Percentiles rank a stretch among this genome's conserved stretches.
Conservation (phyloP, 352 stramenopile species). For the Pythium aquatile region DNA sequence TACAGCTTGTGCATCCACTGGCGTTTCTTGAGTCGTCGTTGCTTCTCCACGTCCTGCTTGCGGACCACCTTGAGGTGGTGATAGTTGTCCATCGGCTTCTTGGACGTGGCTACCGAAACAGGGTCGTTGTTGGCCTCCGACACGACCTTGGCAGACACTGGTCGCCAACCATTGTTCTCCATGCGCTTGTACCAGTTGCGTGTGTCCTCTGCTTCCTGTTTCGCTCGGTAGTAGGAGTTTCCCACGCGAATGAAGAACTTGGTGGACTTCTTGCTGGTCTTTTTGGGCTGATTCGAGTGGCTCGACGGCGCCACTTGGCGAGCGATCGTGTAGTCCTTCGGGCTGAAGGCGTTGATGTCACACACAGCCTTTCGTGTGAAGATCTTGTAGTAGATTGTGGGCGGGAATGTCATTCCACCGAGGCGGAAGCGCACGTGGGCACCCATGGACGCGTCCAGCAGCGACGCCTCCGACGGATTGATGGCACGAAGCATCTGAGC, state of each 20-base stretch:
- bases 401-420: conserved; percentile 83
- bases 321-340: conserved; percentile 81
- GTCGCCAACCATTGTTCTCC: conserved; percentile 91
- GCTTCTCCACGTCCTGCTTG: conserved; percentile 48
- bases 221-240: conserved; percentile 63
- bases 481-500: conserved; percentile 79
- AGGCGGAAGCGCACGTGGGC: conserved; percentile 87
- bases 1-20: conserved; percentile 85
- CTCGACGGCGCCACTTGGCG: conserved; percentile 34
- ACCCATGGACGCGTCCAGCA: conserved; percentile 82
- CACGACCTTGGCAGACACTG: conserved; percentile 82
- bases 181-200: conserved; percentile 83
- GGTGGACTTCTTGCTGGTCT: conserved; percentile 14
- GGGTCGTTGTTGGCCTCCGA: conserved; percentile 58
- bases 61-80: conserved; percentile 56
- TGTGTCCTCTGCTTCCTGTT: conserved; percentile 49
- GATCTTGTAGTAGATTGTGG: conserved; percentile 95
- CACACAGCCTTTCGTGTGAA: conserved; percentile 85
- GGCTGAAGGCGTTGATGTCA: conserved; percentile 89
- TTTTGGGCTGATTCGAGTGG: conserved; percentile 25
- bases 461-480: conserved; percentile 72
- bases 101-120: conserved; percentile 46
- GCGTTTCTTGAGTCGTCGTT: conserved; percentile 62
- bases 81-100: conserved; percentile 31
- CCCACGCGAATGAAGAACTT: conserved; percentile 71